Percentiles rank a stretch among this genome's conserved stretches.
Conservation (phyloP, 345 rosid genomes). For the Eucalyptus virginea region DNA sequence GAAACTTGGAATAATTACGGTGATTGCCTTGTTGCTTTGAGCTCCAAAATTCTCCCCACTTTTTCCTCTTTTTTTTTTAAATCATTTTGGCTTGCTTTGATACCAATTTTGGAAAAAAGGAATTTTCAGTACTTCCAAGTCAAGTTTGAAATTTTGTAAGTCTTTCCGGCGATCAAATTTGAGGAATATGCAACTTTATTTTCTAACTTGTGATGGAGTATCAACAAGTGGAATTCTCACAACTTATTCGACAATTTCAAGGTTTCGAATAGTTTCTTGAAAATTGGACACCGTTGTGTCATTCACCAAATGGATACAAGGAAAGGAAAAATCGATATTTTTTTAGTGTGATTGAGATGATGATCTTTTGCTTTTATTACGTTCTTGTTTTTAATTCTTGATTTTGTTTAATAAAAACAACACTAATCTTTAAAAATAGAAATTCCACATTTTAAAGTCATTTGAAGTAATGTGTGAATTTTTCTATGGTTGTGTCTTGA, state of each 20-base stretch:
- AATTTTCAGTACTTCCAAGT: background rate
- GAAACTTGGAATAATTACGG: slow-evolving; percentile 1
- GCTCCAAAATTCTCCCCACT: background rate
- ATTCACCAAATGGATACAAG: background rate
- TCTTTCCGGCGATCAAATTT: no score
- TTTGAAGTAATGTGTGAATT: no score
- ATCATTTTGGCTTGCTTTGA: slow-evolving; percentile 7
- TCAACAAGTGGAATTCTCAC: background rate
- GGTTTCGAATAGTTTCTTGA: background rate
- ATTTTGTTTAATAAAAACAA: background rate
- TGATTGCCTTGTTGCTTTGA: background rate
- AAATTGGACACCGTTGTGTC: background rate
- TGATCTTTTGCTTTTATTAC: background rate
- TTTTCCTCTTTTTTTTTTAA: background rate
- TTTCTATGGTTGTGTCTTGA: no score
- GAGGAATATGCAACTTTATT: background rate
- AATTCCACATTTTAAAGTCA: no score
- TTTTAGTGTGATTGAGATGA: background rate
- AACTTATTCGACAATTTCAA: background rate
- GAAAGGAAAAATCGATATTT: background rate
- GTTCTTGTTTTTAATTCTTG: background rate
- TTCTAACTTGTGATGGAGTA: background rate
- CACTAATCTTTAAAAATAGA: no score
- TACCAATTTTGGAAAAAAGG: background rate
- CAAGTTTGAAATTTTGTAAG: no score